Evolutionary conservation across 2,329 filamentous ascomycete species (phyloP).

Genomic region (Epichloe festucae): DNA sequence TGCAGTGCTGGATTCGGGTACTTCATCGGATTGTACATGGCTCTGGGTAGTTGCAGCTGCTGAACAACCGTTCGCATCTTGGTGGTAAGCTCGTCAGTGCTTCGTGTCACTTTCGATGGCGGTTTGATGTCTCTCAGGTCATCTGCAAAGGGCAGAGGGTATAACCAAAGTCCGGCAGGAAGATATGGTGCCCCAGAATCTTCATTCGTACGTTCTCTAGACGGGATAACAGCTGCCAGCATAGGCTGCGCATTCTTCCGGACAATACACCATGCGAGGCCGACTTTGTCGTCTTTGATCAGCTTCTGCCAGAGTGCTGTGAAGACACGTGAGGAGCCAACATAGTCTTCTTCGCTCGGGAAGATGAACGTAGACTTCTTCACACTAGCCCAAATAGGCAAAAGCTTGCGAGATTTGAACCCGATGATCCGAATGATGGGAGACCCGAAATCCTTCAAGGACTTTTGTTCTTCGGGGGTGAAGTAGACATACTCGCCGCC

Average conservation of each 20-base stretch:
- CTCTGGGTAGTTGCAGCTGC: constrained; percentile 79
- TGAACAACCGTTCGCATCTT: constrained; percentile 72
- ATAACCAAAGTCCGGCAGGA: constrained; percentile 78
- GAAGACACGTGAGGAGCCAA: constrained; percentile 88
- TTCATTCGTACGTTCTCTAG: constrained; percentile 51
- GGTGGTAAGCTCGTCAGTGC: constrained; percentile 62
- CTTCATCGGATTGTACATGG: constrained; percentile 66
- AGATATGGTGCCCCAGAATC: constrained; percentile 53
- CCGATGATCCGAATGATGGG: constrained; percentile 81
- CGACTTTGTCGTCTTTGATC: constrained; percentile 65
- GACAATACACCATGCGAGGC: constrained; percentile 78
- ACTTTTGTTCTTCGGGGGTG: constrained; percentile 64
- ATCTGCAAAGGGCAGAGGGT: constrained; percentile 78
- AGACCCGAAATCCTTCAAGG: constrained; percentile 66
- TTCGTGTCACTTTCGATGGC: constrained; percentile 33
- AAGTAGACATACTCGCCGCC: constrained; percentile 85
- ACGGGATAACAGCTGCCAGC: constrained; percentile 71
- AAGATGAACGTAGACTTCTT: constrained; percentile 88
- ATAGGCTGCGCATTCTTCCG: constrained; percentile 68
- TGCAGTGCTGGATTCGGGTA: constrained; percentile 90
- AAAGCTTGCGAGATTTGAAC: constrained; percentile 67
- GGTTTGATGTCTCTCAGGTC: constrained; percentile 70
- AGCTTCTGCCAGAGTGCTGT: constrained; percentile 83
- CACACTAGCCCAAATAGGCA: constrained; percentile 74
- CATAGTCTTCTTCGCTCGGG: constrained; percentile 76